Evolutionary conservation across 148 eudicot species (phyloP), one percentile per base, ranked within the genome.

Genomic region (Tetragonia tetragonoides): DNA sequence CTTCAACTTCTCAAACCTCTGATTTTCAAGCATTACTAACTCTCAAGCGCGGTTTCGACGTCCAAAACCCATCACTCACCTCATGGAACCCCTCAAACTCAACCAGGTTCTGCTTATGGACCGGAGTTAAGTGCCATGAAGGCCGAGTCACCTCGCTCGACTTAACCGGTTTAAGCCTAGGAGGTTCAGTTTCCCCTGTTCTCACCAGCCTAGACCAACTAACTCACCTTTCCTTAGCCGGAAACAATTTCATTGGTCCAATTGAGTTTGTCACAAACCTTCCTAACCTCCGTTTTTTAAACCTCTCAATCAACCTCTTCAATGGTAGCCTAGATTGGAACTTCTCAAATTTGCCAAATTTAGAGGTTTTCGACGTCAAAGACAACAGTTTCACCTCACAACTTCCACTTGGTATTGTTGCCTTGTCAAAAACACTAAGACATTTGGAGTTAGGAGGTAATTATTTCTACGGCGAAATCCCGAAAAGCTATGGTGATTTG

Each of bases 401-500:
- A 3, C 87, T 96, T 10, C 99, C 99, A 2, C 54, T 75, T 0
- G 95, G 89, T 37, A 68, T 91, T 11, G 17, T 78, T 59, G 72
- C 76, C 5, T 79, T 91, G 83, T 79, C 81, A 46, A 0, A 59
- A 18, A 88, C 80, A 0, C 80, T 96, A 49, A 90, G 74, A 84
- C 81, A 96, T 83, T 83, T 96, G 60, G 97, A 96, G 57, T 83
- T 96, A 66, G 97, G 98, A 6, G 99, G 99, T 15, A 96, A 96
- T 68, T 96, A 63, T 74, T 93, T 96, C 78, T 78, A 42, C 3
- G 99, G 99, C 0, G 69, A 82, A 82, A 86, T 93, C 41, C 99
- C 97, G 0, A 24, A 9, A 42, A 82, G 74, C 23, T 96, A 89
- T 66, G 98, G 95, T 10, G 66, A 78, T 40, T 49, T 91, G 40